Evolutionary conservation across 805 yeast species (phyloP), one percentile per base, ranked within the genome.

Genomic region (Saturnispora ahearnii): DNA sequence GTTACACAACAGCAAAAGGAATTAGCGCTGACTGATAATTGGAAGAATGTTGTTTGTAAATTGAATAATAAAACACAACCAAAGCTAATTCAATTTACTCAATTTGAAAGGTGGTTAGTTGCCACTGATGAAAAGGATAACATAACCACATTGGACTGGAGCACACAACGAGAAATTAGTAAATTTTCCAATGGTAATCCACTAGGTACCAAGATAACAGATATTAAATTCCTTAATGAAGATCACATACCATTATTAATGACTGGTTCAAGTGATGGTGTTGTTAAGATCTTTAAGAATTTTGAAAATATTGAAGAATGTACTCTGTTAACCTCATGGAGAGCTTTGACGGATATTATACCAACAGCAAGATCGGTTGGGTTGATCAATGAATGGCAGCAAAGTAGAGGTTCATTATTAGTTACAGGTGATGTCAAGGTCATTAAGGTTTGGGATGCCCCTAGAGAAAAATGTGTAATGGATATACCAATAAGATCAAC

Each of bases 371-470:
- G 87, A 59, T 82, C 89, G 28, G 79, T 87, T 13, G 96, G 96
- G 3, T 69, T 91, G 47, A 76, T 88, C 18, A 80, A 90, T 10
- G 98, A 93, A 57, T 93, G 99, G 99, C 98, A 91, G 64, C 99
- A 93, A 62, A 84, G 93, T 42, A 72, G 96, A 53, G 99, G 99
- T 0, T 79, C 96, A 0, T 70, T 93, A 36, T 70, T 91, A 48
- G 96, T 87, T 1, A 89, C 96, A 38, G 99, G 99, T 43, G 98
- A 93, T 69, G 96, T 87, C 8, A 87, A 90, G 59, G 82, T 89
- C 24, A 87, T 93, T 49, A 73, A 96, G 51, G 73, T 90, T 1
- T 93, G 99, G 99, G 98, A 93, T 67, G 98, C 98, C 0, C 93
- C 96, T 11, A 73, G 96, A 33, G 99, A 93, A 61, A 73, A 84